A percentile compares a stretch with the other conserved stretches of the same genome.
Conservation (phyloP, 2,329 filamentous ascomycete genomes). For the Verticillium zaregamsianum region DNA sequence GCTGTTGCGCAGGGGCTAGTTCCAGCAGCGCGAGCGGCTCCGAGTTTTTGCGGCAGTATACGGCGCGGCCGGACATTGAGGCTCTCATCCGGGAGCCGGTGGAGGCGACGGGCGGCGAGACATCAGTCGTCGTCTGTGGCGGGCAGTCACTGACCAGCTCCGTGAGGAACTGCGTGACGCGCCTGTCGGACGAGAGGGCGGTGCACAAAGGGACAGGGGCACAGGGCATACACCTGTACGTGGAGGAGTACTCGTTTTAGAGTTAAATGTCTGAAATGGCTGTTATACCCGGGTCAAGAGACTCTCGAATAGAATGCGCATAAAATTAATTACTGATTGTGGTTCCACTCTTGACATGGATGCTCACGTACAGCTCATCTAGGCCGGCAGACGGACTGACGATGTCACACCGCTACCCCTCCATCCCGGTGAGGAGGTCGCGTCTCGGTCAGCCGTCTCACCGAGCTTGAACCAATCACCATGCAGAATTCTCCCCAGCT, state of each 20-base stretch:
- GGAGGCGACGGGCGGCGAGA: conserved; percentile 56
- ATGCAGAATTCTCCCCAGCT: background rate
- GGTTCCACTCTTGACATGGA: background rate
- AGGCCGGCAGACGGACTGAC: background rate
- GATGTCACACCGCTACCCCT: background rate
- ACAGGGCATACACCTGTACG: conserved; percentile 57
- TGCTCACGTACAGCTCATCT: background rate
- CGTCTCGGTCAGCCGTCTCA: background rate
- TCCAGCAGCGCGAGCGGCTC: conserved; percentile 11
- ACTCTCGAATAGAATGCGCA: background rate
- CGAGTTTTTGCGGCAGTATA: conserved; percentile 38
- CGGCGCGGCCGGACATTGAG: conserved; percentile 45
- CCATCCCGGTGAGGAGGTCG: background rate
- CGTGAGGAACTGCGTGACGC: conserved; percentile 51
- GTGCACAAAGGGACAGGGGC: conserved; percentile 62
- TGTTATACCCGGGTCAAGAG: background rate
- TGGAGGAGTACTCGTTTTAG: conserved; percentile 56
- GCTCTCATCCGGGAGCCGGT: conserved; percentile 48
- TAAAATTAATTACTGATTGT: background rate
- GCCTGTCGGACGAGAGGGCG: conserved; percentile 55
- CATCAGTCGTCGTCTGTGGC: conserved; percentile 57
- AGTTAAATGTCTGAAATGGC: background rate
- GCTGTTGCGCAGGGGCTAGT: background rate
- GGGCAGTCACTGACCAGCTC: conserved; percentile 49
- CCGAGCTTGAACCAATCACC: background rate